These are phyloP conservation scores for Chromosphaera perkinsii DNA, from an alignment of 208 protist species.

Conservation along the genomic window DNA sequence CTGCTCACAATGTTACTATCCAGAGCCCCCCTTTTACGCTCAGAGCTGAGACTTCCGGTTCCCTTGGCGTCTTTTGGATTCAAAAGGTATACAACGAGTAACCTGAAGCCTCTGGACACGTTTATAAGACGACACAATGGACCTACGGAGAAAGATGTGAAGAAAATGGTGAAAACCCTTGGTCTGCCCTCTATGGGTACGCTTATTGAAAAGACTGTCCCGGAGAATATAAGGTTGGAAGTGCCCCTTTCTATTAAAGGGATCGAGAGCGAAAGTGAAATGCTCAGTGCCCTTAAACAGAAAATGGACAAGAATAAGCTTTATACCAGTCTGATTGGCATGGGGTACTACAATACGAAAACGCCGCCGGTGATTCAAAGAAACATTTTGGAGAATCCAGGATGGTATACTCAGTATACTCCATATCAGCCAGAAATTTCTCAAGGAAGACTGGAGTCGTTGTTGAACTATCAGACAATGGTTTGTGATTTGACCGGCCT, in stretches of 20 bases:
- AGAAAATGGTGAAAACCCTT: conserved; percentile 12
- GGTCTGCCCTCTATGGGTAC: background rate
- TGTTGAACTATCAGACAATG: conserved; percentile 96
- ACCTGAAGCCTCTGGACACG: conserved; percentile 11
- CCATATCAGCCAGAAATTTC: conserved; percentile 79
- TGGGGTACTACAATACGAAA: conserved; percentile 71
- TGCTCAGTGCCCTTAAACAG: conserved; percentile 10
- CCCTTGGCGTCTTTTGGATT: too few relatives aligned
- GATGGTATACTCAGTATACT: conserved; percentile 97
- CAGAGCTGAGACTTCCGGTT: too few relatives aligned
- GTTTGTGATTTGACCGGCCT: conserved; percentile 87
- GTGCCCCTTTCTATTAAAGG: conserved; percentile 5
- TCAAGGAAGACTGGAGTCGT: conserved; percentile 85
- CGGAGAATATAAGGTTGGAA: conserved; percentile 4
- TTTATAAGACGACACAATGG: conserved; percentile 21
- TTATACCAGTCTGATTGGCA: conserved; percentile 32
- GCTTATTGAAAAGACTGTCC: conserved; percentile 21
- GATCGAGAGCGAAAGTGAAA: conserved; percentile 27
- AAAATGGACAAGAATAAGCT: conserved; percentile 13
- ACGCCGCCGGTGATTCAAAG: conserved; percentile 81
- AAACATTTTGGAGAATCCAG: conserved; percentile 94
- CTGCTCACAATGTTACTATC: too few relatives aligned
- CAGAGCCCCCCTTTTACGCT: too few relatives aligned
- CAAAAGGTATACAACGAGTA: background rate
- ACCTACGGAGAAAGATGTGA: conserved; percentile 2